These are phyloP conservation scores for Diplotaxis tenuifolia DNA, from an alignment of 345 rosid species.

Conservation along the genomic window DNA sequence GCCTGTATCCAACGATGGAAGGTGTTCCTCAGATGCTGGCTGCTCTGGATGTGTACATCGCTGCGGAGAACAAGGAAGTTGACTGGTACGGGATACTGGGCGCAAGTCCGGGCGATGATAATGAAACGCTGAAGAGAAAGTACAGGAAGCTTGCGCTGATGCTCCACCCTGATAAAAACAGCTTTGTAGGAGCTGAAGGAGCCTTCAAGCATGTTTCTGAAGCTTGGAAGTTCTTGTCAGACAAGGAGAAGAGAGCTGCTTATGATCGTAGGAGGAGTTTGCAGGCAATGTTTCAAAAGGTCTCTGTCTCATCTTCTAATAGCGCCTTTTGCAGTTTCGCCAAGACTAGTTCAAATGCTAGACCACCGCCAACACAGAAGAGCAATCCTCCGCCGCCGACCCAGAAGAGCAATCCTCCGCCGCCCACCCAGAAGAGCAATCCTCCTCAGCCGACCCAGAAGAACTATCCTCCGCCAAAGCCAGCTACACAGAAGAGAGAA, in stretches of 20 bases:
- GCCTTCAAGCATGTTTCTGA: constrained; percentile 60
- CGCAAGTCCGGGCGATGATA: constrained; percentile 51
- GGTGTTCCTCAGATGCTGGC: constrained; percentile 57
- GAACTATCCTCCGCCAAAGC: constrained; percentile 30
- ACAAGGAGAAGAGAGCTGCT: constrained; percentile 50
- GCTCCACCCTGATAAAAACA: constrained; percentile 76
- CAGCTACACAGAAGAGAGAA: not conserved
- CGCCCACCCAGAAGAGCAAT: constrained; percentile 34
- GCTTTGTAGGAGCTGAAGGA: constrained; percentile 63
- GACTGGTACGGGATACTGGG: constrained; percentile 63
- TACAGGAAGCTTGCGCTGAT: constrained; percentile 61
- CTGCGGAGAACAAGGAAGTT: constrained; percentile 50
- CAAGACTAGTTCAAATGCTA: too few species aligned
- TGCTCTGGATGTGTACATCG: constrained; percentile 49
- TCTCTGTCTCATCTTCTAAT: constrained; percentile 41
- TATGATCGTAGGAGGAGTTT: constrained; percentile 54
- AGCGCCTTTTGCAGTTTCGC: too few species aligned
- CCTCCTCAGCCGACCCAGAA: constrained; percentile 25
- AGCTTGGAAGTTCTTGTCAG: constrained; percentile 81
- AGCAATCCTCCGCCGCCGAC: constrained; percentile 19
- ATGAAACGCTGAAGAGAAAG: constrained; percentile 53
- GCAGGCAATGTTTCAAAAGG: constrained; percentile 40
- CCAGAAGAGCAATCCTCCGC: constrained; percentile 37
- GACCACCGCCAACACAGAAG: constrained; percentile 28
- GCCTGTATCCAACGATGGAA: constrained; percentile 56